Base-by-base conservation (phyloP, 2,329 filamentous ascomycete genomes). In the Rhinocladiella mackenziei region DNA sequence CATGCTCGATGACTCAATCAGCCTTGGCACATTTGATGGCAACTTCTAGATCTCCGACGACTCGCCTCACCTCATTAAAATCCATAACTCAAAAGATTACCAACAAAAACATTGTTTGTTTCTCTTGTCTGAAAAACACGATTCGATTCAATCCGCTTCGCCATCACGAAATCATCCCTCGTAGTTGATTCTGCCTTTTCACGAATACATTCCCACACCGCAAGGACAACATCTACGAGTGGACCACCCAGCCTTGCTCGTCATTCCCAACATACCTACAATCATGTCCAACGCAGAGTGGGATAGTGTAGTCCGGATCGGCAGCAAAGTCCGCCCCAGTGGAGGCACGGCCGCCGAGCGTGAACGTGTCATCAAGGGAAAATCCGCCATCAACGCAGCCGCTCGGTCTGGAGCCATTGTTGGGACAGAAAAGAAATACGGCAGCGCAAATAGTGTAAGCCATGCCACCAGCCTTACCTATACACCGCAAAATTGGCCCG, bases 271-370 rank as follows among this genome's bases (percentile, higher is more conserved):
- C 5, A 28, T 22, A 29, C 14, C 13, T 14, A 8, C 13, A 37
- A 49, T 13, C 38, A 46, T 52, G 48, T 22, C 48, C 25, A 40
- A 51, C 23, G 17, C 34, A 13, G 88, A 94, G 62, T 97, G 91
- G 89, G 85, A 95, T 60, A 69, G 72, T 58, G 81, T 85, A 59
- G 94, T 89, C 71, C 94, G 92, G 78, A 97, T 98, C 64, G 92
- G 92, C 63, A 87, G 81, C 79, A 91, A 86, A 71, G 78, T 78
- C 62, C 81, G 81, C 61, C 78, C 80, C 55, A 77, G 69, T 46
- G 44, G 44, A 1, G 50, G 50, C 30, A 40, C 39, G 18, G 67
- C 65, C 43, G 68, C 68, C 34, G 73, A 79, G 57, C 86, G 87
- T 58, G 89, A 96, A 77, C 94, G 84, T 3, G 89, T 96, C 58